Evolutionary conservation across 2,329 filamentous ascomycete genomes (phyloP).

Genomic region (Fusarium transvaalense): DNA sequence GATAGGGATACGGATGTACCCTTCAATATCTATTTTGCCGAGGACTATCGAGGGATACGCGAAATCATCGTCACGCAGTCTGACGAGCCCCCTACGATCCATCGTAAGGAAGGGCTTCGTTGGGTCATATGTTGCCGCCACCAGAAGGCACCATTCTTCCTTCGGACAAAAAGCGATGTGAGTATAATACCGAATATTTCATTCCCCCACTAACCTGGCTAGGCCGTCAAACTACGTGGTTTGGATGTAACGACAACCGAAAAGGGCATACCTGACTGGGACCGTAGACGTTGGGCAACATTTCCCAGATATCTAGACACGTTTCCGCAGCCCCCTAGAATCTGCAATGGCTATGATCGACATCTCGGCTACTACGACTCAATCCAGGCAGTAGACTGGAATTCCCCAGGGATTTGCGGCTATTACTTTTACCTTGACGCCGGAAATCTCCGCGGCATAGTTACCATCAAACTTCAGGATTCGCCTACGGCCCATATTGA

Average conservation of each 20-base stretch:
- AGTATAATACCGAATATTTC: background rate
- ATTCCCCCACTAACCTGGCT: background rate
- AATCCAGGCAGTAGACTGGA: background rate
- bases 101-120: background rate
- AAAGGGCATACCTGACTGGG: background rate
- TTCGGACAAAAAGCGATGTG: background rate
- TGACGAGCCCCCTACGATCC: background rate
- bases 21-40: background rate
- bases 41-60: background rate
- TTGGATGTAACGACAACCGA: background rate
- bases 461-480: background rate
- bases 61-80: background rate
- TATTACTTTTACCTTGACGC: accelerated
- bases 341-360: accelerated
- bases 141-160: background rate
- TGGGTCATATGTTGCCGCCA: background rate
- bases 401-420: background rate
- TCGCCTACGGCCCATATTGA: accelerated
- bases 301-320: background rate
- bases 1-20: accelerated
- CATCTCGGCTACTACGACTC: accelerated
- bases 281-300: background rate
- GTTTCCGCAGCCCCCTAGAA: accelerated
- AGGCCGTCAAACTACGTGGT: background rate
- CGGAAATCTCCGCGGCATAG: accelerated